phyloP scores from a whole-genome alignment of 2,329 filamentous ascomycete species.

The Lecanosticta acicola region DNA sequence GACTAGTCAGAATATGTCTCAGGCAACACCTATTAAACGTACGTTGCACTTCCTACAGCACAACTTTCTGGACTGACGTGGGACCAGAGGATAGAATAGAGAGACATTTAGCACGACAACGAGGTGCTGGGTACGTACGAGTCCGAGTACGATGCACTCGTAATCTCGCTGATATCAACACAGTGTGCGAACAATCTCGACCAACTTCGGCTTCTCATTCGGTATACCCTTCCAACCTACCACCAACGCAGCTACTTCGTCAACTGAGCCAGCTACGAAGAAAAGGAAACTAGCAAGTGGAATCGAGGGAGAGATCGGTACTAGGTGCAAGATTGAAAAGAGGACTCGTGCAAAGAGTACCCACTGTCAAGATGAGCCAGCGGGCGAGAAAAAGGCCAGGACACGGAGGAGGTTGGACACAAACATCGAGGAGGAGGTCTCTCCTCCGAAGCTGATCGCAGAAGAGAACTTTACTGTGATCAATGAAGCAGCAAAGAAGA shows the following conservation, averaged over 20 bases:
- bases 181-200: constrained; percentile 24
- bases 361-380: too few relatives aligned
- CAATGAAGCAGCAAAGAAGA: too few relatives aligned
- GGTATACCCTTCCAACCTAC: background rate
- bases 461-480: too few relatives aligned
- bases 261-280: background rate
- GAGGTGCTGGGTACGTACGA: constrained; percentile 27
- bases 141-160: too few relatives aligned
- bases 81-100: constrained; percentile 26
- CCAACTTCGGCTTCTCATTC: constrained; percentile 30
- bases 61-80: constrained; percentile 8
- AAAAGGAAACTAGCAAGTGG: constrained; percentile 1
- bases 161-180: too few relatives aligned
- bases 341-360: background rate
- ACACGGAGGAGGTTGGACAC: too few relatives aligned
- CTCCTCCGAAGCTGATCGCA: too few relatives aligned
- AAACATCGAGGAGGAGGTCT: too few relatives aligned
- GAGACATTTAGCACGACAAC: constrained; percentile 30
- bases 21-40: constrained; percentile 23
- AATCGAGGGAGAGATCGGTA: background rate
- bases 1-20: constrained; percentile 22
- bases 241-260: background rate
- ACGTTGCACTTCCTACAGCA: background rate
- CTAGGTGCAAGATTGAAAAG: background rate
- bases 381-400: too few relatives aligned